Evolutionary conservation across 2,329 filamentous ascomycete genomes (phyloP), one percentile per base, ranked within the genome.

Genomic region (Colletotrichum orchidophilum): DNA sequence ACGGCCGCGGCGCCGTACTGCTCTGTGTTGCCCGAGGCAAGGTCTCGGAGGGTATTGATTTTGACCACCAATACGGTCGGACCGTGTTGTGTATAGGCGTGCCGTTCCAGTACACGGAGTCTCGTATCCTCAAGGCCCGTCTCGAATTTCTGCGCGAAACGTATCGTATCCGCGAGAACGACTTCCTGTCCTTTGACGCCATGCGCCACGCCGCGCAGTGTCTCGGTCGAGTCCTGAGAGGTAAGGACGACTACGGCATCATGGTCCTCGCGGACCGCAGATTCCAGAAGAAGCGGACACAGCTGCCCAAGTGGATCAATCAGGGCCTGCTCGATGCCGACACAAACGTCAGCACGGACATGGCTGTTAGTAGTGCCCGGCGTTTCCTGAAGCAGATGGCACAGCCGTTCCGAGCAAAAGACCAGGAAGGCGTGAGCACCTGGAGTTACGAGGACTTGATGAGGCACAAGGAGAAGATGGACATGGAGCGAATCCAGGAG

Each of bases 171-270:
- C 91, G 94, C 70, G 96, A 98, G 80, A 97, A 97, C 75, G 97
- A 99, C 79, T 99, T 99, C 79, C 84, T 99, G 11, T 98, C 96
- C 24, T 99, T 99, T 86, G 96, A 99, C 79, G 96, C 96, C 26
- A 99, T 99, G 96, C 91, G 96, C n/a, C 96, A 99, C 80, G 96
- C 96, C 15, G 96, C 96, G 1, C 96, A 99, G 80, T 99, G 96
- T 78, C 86, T 99, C 1, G 97, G 96, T 15, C 95, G 96, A 79
- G 96, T 99, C 53, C 85, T 99, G 73, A 89, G 96, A 76, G 96
- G 96, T 27, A 99, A 99, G 81, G 97, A 99, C 79, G 96, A 99
- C 81, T 99, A 99, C 81, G 96, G 96, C n/a, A 94, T 99, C 85
- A 99, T 99, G 96, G 96, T 99, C 5, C 87, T 99, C 31, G 96